Evolutionary conservation across 805 yeast species (phyloP).

Genomic region (Wickerhamomyces hampshirensis): DNA sequence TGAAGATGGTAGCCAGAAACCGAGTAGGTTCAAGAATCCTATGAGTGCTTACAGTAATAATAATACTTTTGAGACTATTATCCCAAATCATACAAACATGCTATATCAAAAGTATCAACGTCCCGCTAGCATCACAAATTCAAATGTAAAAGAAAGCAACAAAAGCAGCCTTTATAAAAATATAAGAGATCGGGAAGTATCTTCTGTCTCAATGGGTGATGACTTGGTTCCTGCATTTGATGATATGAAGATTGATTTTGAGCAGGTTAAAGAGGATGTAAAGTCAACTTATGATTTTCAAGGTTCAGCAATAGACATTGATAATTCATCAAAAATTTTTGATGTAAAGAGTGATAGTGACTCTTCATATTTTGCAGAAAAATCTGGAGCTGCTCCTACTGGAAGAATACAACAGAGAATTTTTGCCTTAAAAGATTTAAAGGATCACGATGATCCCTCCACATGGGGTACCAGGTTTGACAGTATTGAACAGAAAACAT

Average conservation of each 20-base stretch:
- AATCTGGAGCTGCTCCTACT: no score
- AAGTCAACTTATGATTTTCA: no score
- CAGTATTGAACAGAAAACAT: constrained; percentile 19
- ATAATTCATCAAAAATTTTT: no score
- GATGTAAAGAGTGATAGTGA: not conserved
- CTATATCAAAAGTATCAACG: constrained; percentile 16
- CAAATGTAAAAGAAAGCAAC: not conserved
- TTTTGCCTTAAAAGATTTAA: constrained; percentile 14
- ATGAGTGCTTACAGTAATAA: constrained; percentile 18
- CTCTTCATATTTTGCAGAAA: not conserved
- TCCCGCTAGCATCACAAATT: not conserved
- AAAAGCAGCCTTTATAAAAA: constrained; percentile 1
- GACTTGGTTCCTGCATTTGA: constrained; percentile 23
- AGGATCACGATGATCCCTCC: constrained; percentile 8
- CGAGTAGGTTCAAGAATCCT: constrained; percentile 16
- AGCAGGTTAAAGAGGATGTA: no score
- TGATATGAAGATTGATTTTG: constrained; percentile 21
- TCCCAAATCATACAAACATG: constrained; percentile 14
- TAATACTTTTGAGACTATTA: constrained; percentile 14
- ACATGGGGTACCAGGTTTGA: constrained; percentile 6
- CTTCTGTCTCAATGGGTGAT: constrained; percentile 16
- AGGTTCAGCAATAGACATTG: no score
- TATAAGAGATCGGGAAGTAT: constrained; percentile 5
- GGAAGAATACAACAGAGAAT: constrained; percentile 24
- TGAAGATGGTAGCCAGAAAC: not conserved